Base-by-base conservation (phyloP, 1,284 basidiomycete genomes). In the Flammula alnicola region DNA sequence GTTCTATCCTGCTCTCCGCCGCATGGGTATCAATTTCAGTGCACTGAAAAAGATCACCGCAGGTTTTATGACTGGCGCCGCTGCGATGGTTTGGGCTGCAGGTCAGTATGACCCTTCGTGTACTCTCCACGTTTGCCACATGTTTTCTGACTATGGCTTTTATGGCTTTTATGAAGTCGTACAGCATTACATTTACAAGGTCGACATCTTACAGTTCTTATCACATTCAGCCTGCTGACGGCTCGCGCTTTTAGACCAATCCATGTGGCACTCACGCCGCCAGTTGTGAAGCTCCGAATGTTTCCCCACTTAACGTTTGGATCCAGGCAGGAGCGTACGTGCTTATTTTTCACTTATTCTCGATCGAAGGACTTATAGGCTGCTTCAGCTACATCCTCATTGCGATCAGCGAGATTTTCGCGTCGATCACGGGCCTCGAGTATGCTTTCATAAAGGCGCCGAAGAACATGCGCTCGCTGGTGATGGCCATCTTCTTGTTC, bases 381-480 rank as follows among this genome's bases (percentile, higher is more conserved):
- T n/a, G 71, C 76, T 39, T 54, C 70, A 20, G 74, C 3, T 78
- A 78, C 64, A 73, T 80, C 51, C 68, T 80, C 20, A 73, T 80
- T 50, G 76, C 67, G 22, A 69, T 78, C 49, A 57, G 75, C 16
- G 75, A 81, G 67, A 81, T 86, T 59, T 82, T 87, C 57, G 81
- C 84, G 1, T 82, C 79, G n/a, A 81, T 86, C 64, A 83, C 83
- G 8, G 72, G 69, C 9, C 61, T 78, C 52, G 84, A 87, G 56
- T 85, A 84, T 57, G 84, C 83, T 11, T 84, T 78, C 74, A 83
- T 80, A 62, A 84, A 80, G 62, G 76, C 79, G 1, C 79, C 80
- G n/a, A 69, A 73, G 51, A 70, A 77, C 51, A 81, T 83, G 80
- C 76, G 75, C 59, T 76, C 74, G 20, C 73, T 80, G 57, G 78